These are phyloP conservation scores for Phytophthora litchii DNA, from an alignment of 352 stramenopile species.

Conservation along the genomic window DNA sequence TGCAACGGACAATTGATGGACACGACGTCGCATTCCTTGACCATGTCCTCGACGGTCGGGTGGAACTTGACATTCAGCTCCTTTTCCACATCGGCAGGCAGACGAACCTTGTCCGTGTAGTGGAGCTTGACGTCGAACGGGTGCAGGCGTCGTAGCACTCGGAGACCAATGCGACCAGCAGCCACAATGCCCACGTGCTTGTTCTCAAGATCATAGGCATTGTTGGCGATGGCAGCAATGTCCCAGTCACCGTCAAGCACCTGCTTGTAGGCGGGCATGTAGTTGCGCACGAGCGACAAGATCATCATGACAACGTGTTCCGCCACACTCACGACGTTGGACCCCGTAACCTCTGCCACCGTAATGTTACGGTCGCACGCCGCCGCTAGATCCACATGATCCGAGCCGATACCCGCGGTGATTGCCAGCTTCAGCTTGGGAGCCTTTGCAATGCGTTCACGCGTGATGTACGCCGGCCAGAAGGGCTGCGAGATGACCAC, in stretches of 20 bases:
- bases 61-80: conserved; percentile 48
- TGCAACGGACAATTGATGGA: conserved; percentile 79
- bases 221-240: conserved; percentile 42
- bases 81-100: conserved; percentile 46
- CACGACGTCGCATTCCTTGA: conserved; percentile 73
- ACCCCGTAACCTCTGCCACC: conserved; percentile 50
- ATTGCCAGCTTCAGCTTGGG: conserved; percentile 52
- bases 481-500: conserved; percentile 61
- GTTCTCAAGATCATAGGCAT: conserved; percentile 50
- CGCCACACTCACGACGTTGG: conserved; percentile 49
- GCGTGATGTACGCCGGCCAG: conserved; percentile 55
- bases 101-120: conserved; percentile 52
- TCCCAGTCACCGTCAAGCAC: conserved; percentile 47
- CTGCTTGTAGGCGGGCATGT: conserved; percentile 50
- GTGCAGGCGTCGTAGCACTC: conserved; percentile 41
- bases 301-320: conserved; percentile 59
- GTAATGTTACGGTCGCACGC: conserved; percentile 49
- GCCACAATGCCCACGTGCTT: conserved; percentile 48
- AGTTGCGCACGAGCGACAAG: conserved; percentile 51
- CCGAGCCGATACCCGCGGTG: conserved; percentile 48
- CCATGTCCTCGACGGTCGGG: conserved; percentile 43
- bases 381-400: conserved; percentile 52
- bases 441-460: conserved; percentile 44
- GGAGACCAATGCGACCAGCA: conserved; percentile 44
- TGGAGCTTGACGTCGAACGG: conserved; percentile 59